Evolutionary conservation across 441 rosid species (phyloP).

Genomic region (Brassica hybrid): DNA sequence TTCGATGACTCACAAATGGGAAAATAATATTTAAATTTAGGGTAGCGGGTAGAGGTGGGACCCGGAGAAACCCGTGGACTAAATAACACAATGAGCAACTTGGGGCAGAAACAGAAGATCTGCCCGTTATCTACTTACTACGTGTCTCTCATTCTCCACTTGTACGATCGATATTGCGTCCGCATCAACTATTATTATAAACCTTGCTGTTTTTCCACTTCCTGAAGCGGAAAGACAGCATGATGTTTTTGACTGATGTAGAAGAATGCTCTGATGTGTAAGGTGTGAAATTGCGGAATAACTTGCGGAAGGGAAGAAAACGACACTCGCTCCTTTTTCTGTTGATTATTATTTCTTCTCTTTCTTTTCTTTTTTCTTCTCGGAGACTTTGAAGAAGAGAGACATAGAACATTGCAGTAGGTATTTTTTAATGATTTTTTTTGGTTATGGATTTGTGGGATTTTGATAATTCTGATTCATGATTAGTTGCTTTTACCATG

Average conservation of each 20-base stretch:
- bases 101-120: conserved; percentile 24
- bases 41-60: conserved; percentile 36
- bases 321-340: conserved; percentile 28
- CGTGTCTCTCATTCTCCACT: conserved; percentile 38
- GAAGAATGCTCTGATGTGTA: conserved; percentile 24
- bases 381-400: conserved; percentile 19
- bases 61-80: conserved; percentile 33
- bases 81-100: conserved; percentile 17
- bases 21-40: conserved; percentile 1
- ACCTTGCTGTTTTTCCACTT: background rate
- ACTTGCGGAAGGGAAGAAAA: conserved; percentile 30
- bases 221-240: background rate
- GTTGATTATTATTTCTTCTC: background rate
- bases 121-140: conserved; percentile 35
- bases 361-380: background rate
- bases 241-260: background rate
- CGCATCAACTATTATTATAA: conserved; percentile 8
- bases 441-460: background rate
- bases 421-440: background rate
- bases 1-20: conserved; percentile 31
- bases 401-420: conserved; percentile 17
- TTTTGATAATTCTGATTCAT: conserved; percentile 9
- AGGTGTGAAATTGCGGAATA: conserved; percentile 16
- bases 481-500: background rate
- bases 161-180: conserved; percentile 35